Conservation (phyloP, 345 rosid species). For the Salix suchowensis region DNA sequence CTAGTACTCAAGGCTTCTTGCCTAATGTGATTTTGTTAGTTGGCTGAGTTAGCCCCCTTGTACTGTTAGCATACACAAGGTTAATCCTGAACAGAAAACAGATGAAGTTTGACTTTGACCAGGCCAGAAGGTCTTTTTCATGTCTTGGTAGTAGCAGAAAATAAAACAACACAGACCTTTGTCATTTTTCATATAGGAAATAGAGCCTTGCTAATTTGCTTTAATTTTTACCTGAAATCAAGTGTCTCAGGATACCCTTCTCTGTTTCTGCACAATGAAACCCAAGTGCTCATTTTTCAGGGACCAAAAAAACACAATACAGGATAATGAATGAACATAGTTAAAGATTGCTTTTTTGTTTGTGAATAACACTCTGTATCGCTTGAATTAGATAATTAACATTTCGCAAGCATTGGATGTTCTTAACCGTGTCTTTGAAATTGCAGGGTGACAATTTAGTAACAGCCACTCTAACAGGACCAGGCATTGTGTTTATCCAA, state of each 20-base stretch:
- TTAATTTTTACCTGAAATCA: neutral
- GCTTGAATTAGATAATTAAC: neutral
- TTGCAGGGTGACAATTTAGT: conserved; percentile 85
- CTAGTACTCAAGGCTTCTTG: neutral
- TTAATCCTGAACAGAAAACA: neutral
- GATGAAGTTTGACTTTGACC: neutral
- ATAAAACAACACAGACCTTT: neutral
- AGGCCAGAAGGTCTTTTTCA: neutral
- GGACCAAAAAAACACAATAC: neutral
- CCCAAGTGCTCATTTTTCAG: neutral
- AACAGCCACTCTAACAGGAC: conserved; percentile 82
- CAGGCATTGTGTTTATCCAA: conserved; percentile 96
- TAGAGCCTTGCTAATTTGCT: neutral
- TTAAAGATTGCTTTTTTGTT: neutral
- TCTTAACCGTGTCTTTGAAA: conserved; percentile 9
- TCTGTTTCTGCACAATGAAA: neutral
- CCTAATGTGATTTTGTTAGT: neutral
- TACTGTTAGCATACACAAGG: neutral
- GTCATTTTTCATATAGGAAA: neutral
- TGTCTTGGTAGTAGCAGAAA: neutral
- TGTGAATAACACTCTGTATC: neutral
- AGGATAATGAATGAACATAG: neutral
- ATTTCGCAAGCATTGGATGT: neutral
- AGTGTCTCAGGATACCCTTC: neutral
- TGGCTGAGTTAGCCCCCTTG: neutral